Conservation (phyloP, 305 asterid species). For the Rubia peregrina region DNA sequence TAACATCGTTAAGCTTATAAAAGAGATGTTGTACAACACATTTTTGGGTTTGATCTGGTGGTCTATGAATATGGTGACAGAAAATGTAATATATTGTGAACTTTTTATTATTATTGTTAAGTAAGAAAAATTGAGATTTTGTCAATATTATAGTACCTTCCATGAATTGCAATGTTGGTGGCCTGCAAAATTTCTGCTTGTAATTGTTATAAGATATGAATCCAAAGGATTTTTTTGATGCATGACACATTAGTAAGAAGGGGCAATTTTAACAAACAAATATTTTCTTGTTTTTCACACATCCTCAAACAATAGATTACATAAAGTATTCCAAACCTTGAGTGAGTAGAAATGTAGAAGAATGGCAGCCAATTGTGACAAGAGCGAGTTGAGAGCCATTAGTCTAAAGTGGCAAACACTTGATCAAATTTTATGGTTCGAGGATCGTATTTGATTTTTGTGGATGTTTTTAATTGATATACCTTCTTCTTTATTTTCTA, state of each 20-base stretch:
- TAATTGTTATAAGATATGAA: not conserved
- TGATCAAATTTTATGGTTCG: not conserved
- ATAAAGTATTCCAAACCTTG: not conserved
- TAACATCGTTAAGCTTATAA: not conserved
- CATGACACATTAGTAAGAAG: not conserved
- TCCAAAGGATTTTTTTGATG: not conserved
- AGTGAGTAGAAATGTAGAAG: not conserved
- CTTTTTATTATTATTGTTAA: not conserved
- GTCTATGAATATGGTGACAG: not conserved
- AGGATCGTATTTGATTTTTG: not conserved
- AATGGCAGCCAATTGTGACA: too few species aligned
- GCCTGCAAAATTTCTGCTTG: not conserved
- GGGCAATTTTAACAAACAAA: not conserved
- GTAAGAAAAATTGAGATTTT: constrained; percentile 3
- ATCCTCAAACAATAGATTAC: too few species aligned
- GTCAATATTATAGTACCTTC: not conserved
- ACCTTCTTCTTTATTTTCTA: not conserved
- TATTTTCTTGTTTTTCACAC: too few species aligned
- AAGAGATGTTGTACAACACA: not conserved
- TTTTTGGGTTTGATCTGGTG: not conserved
- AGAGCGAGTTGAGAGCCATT: not conserved
- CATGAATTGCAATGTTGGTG: not conserved
- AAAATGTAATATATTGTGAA: not conserved
- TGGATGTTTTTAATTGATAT: not conserved
- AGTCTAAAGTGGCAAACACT: not conserved